phyloP scores from a whole-genome alignment of 2,329 filamentous ascomycete genomes.

The Gaeumannomyces tritici region DNA sequence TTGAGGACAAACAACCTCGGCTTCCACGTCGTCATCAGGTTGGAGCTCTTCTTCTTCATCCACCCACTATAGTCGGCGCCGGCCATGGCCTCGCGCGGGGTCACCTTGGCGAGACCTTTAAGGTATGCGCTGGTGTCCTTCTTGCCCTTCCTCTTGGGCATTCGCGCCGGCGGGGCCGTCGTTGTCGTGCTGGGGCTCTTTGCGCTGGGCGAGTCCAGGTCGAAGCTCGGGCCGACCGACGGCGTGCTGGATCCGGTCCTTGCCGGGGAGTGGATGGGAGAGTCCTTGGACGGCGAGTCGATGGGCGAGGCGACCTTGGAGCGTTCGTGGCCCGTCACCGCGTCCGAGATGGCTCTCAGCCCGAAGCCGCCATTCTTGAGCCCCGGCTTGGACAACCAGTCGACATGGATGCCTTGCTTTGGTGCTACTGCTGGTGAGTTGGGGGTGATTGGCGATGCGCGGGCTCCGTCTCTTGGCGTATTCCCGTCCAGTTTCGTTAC shows the following conservation, averaged over 20 bases:
- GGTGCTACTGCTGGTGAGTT: slow-evolving; percentile 9
- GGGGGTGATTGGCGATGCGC: slow-evolving; percentile 25
- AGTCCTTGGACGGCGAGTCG: slow-evolving; percentile 42
- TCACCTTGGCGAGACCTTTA: slow-evolving; percentile 71
- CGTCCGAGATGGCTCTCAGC: slow-evolving; percentile 79
- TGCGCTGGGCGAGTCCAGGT: slow-evolving; percentile 65
- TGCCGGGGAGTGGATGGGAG: slow-evolving; percentile 52
- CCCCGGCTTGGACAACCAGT: slow-evolving; percentile 49
- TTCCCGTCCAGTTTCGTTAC: slow-evolving; percentile 52
- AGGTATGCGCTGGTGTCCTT: slow-evolving; percentile 93
- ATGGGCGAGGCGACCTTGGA: slow-evolving; percentile 39
- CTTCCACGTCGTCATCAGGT: slow-evolving; percentile 96
- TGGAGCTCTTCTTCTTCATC: slow-evolving; percentile 99
- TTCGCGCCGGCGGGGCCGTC: slow-evolving; percentile 38
- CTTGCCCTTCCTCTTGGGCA: slow-evolving; percentile 63
- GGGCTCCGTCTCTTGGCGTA: slow-evolving; percentile 14
- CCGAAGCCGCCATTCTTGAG: slow-evolving; percentile 49
- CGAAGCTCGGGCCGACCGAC: slow-evolving; percentile 59
- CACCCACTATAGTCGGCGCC: slow-evolving; percentile 91
- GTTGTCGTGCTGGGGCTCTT: slow-evolving; percentile 43
- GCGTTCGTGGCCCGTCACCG: slow-evolving; percentile 44
- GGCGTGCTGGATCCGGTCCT: slow-evolving; percentile 68
- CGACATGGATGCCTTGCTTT: slow-evolving; percentile 35
- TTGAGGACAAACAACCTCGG: slow-evolving; percentile 90
- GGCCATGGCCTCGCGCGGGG: slow-evolving; percentile 73